A percentile compares a stretch with the other conserved stretches of the same genome.
phyloP scores from a whole-genome alignment of 495 filamentous ascomycete species.

The Astrothelium macrocarpum region DNA sequence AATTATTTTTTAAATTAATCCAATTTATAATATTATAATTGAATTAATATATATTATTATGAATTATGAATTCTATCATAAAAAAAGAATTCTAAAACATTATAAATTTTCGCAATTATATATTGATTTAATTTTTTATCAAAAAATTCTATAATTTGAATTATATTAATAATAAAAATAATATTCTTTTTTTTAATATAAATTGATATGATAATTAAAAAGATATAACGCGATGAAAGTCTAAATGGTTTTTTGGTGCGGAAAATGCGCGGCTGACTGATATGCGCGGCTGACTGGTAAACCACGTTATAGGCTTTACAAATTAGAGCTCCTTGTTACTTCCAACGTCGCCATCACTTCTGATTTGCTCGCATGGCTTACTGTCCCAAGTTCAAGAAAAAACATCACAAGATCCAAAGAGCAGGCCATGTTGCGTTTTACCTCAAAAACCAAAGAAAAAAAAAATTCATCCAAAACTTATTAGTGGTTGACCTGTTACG shows the following conservation, averaged over 20 bases:
- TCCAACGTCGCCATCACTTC: background rate
- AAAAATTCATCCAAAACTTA: no score
- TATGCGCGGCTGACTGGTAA: background rate
- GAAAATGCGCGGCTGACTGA: background rate
- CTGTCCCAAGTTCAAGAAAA: background rate
- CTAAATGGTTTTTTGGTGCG: background rate
- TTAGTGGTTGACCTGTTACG: background rate
- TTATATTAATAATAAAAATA: background rate
- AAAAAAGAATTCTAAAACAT: background rate
- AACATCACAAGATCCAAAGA: background rate
- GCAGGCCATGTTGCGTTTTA: background rate
- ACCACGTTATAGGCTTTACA: background rate
- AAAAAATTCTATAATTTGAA: no score
- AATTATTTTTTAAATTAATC: background rate
- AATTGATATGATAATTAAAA: background rate
- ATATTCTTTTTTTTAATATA: background rate
- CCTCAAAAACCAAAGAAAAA: no score
- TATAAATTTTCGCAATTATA: background rate
- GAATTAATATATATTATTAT: no score
- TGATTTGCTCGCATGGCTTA: background rate
- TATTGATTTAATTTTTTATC: no score
- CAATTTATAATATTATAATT: background rate
- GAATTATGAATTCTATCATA: background rate
- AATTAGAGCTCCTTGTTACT: background rate
- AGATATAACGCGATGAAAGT: background rate